phyloP scores from a whole-genome alignment of 164 flowering plant genomes.

The Magnolia officinalis region DNA sequence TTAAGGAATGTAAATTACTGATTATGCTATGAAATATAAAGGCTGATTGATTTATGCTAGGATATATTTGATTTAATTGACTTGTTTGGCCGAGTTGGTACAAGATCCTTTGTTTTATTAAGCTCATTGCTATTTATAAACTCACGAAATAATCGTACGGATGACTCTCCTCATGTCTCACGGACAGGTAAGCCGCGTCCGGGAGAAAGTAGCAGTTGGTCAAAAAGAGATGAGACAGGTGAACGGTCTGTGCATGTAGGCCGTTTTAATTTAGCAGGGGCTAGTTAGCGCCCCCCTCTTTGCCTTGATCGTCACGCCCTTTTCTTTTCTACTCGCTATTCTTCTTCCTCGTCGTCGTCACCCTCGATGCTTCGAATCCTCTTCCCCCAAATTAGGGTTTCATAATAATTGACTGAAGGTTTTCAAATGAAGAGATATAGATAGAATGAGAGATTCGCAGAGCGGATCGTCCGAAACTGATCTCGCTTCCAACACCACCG shows the following conservation, averaged over 20 bases:
- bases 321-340: not conserved
- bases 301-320: not conserved
- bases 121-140: too few relatives aligned
- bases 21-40: too few relatives aligned
- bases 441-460: constrained; percentile 26
- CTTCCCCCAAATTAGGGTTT: not conserved
- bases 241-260: not conserved
- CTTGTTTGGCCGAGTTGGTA: too few relatives aligned
- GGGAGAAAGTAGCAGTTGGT: too few relatives aligned
- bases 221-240: not conserved
- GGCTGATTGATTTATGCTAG: too few relatives aligned
- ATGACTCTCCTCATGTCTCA: too few relatives aligned
- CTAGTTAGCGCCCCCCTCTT: not conserved
- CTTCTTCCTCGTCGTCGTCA: not conserved
- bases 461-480: constrained; percentile 28
- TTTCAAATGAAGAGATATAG: not conserved
- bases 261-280: not conserved
- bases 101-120: too few relatives aligned
- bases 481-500: constrained; percentile 32
- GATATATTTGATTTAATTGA: too few relatives aligned
- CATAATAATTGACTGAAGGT: not conserved
- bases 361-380: not conserved
- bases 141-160: too few relatives aligned
- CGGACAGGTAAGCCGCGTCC: too few relatives aligned
- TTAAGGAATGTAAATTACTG: too few relatives aligned